Base-by-base conservation (phyloP, 2,329 filamentous ascomycete genomes). In the Pseudocercospora musae region DNA sequence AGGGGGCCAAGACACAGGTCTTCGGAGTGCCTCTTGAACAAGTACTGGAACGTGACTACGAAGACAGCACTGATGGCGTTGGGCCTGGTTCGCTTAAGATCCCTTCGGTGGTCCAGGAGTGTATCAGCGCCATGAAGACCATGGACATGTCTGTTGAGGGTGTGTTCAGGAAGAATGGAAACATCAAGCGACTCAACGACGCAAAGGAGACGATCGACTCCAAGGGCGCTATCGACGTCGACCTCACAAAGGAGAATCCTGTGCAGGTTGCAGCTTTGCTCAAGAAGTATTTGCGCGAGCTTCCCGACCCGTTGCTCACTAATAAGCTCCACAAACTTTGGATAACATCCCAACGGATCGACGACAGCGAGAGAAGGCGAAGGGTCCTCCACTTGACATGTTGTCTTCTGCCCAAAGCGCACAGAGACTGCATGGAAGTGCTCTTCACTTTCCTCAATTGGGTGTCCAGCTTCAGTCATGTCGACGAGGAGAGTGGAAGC, bases 131-230 rank as follows among this genome's bases (percentile, higher is more conserved):
- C 11, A 96, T 99, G 91, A 88, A 93, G 70, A 95, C 94, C 77
- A 98, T 99, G 92, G 95, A 99, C 76, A 92, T 99, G 80, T 98
- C 94, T 1, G 92, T 99, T 1, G 95, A 99, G 77, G 95, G 95
- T 71, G 93, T 99, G 21, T 99, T 99, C 85, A 88, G 95, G 70
- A 99, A 99, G 84, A 99, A 98, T 72, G 95, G 95, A 70, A 99
- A 98, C 77, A 97, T 99, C 79, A 94, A 95, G 76, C 91, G 93
- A 69, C 83, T 97, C 49, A 91, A 90, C 69, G 93, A 96, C 65
- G 82, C 96, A 6, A 89, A 92, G 42, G 91, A 96, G 60, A 83
- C 88, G 70, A 92, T 99, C 67, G 95, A 99, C 75, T 86, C 86
- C 49, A 89, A 92, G 58, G 94, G 92, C 46, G 91, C 90, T 63